These are phyloP conservation scores for Blastobotrys raffinosifermentans DNA, from an alignment of 1,139 yeast genomes.

Conservation along the genomic window DNA sequence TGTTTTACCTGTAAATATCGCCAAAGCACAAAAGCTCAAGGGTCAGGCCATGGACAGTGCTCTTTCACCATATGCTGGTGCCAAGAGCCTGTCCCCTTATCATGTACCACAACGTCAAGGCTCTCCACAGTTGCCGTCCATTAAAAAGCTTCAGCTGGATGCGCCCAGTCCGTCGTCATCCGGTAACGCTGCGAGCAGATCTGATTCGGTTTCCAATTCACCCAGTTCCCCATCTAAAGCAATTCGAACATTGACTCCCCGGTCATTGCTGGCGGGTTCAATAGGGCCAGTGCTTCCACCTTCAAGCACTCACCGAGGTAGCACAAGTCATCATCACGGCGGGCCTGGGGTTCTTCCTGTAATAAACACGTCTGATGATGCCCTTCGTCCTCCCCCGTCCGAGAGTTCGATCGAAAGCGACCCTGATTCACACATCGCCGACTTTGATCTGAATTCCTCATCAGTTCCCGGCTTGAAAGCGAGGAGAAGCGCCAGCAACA, in stretches of 20 bases:
- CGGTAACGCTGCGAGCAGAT: too few species aligned
- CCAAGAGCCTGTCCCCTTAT: conserved; percentile 14
- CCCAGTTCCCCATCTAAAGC: background rate
- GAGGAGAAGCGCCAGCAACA: conserved; percentile 18
- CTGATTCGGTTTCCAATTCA: too few species aligned
- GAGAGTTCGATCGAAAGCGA: too few species aligned
- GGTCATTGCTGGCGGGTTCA: background rate
- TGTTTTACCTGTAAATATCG: conserved; percentile 13
- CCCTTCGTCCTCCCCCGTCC: too few species aligned
- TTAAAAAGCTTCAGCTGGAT: conserved; percentile 12
- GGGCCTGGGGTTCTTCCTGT: too few species aligned
- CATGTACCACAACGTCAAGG: conserved; percentile 15
- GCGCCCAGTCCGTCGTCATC: background rate
- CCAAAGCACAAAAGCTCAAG: background rate
- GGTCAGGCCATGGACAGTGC: background rate
- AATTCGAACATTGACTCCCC: background rate
- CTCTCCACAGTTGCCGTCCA: conserved; percentile 8
- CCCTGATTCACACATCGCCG: conserved; percentile 18
- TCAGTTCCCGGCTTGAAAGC: conserved; percentile 12
- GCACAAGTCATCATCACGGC: too few species aligned
- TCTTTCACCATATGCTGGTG: background rate
- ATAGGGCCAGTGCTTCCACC: too few species aligned
- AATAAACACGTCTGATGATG: too few species aligned
- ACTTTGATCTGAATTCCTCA: conserved; percentile 21
- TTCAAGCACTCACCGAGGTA: too few species aligned